Evolutionary conservation across 768 basidiomycete species (phyloP).

Genomic region (Podaxis sp.): DNA sequence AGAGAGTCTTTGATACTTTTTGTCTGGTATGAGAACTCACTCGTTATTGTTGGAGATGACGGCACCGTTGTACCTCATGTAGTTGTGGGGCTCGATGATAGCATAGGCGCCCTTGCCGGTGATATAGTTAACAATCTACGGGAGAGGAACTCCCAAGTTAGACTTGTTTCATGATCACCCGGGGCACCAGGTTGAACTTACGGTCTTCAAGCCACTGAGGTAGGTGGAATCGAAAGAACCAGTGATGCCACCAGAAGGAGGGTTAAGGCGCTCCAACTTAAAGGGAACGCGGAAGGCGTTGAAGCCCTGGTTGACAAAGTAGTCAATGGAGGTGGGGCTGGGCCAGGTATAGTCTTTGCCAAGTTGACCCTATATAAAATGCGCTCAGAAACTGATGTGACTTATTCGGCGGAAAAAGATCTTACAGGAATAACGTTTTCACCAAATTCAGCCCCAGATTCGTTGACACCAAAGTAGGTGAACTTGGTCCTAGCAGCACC

Average conservation of each 20-base stretch:
- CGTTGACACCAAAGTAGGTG: slow-evolving; percentile 61
- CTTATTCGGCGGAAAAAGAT: neutral
- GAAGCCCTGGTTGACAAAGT: slow-evolving; percentile 53
- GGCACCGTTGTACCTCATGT: slow-evolving; percentile 54
- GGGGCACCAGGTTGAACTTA: slow-evolving; percentile 19
- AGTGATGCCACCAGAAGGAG: slow-evolving; percentile 50
- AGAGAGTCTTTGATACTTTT: neutral
- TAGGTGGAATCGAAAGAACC: slow-evolving; percentile 54
- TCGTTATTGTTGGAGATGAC: slow-evolving; percentile 46
- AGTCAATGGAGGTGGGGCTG: slow-evolving; percentile 41
- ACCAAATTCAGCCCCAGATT: slow-evolving; percentile 65
- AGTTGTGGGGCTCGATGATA: slow-evolving; percentile 62
- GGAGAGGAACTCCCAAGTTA: neutral
- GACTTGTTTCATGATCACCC: neutral
- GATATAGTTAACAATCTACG: slow-evolving; percentile 56
- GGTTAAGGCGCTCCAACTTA: slow-evolving; percentile 53
- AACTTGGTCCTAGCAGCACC: slow-evolving; percentile 43
- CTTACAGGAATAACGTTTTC: slow-evolving; percentile 44
- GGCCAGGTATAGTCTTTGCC: slow-evolving; percentile 53
- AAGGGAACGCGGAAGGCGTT: slow-evolving; percentile 66
- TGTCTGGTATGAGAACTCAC: slow-evolving; percentile 28
- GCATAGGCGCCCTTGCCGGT: slow-evolving; percentile 58
- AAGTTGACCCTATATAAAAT: slow-evolving; percentile 28
- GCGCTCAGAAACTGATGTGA: neutral
- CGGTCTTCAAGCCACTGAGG: slow-evolving; percentile 46